These are phyloP conservation scores for Yueomyces sp. DNA, from an alignment of 1,139 yeast species.

Conservation along the genomic window DNA sequence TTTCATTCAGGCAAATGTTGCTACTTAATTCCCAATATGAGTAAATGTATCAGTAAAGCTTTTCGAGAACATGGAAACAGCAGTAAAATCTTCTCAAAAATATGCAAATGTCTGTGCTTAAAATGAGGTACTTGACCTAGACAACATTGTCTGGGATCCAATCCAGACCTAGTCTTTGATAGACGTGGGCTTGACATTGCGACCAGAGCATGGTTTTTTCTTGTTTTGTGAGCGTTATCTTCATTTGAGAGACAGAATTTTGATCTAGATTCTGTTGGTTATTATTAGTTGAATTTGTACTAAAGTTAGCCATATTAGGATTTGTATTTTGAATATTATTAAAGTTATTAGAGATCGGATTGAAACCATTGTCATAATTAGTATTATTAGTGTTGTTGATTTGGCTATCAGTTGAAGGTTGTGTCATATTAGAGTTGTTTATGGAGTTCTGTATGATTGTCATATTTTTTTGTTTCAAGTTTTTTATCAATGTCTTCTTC, in stretches of 20 bases:
- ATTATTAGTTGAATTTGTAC: neutral
- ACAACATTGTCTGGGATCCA: slow-evolving; percentile 41
- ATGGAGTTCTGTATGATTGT: neutral
- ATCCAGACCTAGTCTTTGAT: slow-evolving; percentile 41
- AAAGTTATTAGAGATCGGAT: neutral
- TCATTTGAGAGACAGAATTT: slow-evolving; percentile 3
- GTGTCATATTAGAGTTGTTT: slow-evolving; percentile 1
- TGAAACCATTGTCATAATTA: slow-evolving; percentile 4
- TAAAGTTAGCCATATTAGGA: slow-evolving; percentile 1
- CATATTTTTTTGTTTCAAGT: slow-evolving; percentile 11
- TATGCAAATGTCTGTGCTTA: neutral
- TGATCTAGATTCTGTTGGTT: too few relatives aligned
- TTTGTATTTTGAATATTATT: slow-evolving; percentile 2
- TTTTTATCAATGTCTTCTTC: slow-evolving; percentile 19
- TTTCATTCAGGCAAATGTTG: too few relatives aligned
- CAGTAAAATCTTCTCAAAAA: neutral
- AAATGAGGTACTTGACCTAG: slow-evolving; percentile 1
- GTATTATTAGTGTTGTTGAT: neutral
- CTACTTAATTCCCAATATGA: too few relatives aligned
- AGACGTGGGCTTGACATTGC: slow-evolving; percentile 44
- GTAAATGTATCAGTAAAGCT: too few relatives aligned
- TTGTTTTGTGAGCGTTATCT: slow-evolving; percentile 31
- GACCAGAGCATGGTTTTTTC: slow-evolving; percentile 49
- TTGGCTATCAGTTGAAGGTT: neutral
- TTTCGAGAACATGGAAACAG: too few relatives aligned